Conservation (phyloP, 2,329 filamentous ascomycete genomes). For the Colletotrichum incanum region DNA sequence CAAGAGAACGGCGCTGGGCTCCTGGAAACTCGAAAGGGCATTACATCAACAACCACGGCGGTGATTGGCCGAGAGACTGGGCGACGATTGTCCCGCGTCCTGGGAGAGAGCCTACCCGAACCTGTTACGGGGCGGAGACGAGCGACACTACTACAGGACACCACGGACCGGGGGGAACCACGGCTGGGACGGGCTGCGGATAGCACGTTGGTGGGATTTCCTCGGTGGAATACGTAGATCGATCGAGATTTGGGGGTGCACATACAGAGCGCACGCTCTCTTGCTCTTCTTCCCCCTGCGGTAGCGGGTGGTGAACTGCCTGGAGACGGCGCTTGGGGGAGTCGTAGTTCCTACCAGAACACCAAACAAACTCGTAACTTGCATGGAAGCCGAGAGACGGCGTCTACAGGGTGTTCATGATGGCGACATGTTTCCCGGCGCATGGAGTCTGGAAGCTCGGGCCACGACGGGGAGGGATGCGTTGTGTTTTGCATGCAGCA, state of each 20-base stretch:
- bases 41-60: constrained; percentile 1
- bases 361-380: not conserved
- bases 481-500: not conserved
- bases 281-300: not conserved
- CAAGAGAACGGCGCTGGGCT: not conserved
- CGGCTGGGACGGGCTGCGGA: constrained; percentile 1
- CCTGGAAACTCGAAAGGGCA: not conserved
- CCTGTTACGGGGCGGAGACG: not conserved
- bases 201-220: constrained; percentile 24
- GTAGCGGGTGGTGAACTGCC: not conserved
- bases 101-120: not conserved
- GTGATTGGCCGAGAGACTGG: not conserved
- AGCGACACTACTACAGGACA: not conserved
- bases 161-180: not conserved
- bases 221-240: constrained; percentile 12
- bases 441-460: constrained; percentile 3
- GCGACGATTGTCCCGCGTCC: not conserved
- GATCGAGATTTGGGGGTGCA: constrained; percentile 28
- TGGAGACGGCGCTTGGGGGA: constrained; percentile 3
- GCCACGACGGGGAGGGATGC: not conserved
- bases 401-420: constrained; percentile 1
- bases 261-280: not conserved
- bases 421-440: constrained; percentile 12
- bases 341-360: not conserved
- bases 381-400: not conserved